Conservation (phyloP, 2,329 filamentous ascomycete species). For the Calonectria fujianensis region DNA sequence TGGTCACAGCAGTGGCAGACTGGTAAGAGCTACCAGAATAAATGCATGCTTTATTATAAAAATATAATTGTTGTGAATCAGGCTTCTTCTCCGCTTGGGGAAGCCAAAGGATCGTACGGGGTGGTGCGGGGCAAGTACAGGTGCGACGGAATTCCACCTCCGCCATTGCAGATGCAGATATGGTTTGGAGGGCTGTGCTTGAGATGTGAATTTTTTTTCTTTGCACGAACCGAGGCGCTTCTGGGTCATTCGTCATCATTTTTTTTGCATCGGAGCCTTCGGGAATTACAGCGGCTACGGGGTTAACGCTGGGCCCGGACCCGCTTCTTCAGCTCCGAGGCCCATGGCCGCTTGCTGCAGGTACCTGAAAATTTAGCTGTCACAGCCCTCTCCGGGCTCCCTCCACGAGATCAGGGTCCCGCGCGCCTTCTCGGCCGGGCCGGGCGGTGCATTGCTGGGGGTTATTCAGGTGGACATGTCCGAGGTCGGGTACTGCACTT, state of each 20-base stretch:
- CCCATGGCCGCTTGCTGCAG: background rate
- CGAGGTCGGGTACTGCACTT: background rate
- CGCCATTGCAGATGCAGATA: background rate
- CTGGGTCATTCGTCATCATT: background rate
- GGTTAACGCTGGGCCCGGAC: conserved; percentile 32
- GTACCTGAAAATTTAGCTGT: background rate
- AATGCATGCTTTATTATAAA: background rate
- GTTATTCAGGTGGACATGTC: background rate
- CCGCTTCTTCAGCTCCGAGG: conserved; percentile 47
- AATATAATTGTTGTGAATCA: background rate
- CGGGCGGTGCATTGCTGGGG: conserved; percentile 2
- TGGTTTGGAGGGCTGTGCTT: conserved; percentile 3
- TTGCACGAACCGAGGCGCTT: background rate
- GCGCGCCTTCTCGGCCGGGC: conserved; percentile 33
- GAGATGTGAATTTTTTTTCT: background rate
- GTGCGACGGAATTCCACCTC: background rate
- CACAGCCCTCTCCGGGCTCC: conserved; percentile 7
- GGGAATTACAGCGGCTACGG: conserved; percentile 35
- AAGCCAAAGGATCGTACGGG: background rate
- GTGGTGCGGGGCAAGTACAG: background rate
- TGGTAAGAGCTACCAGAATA: background rate
- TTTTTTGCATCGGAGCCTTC: conserved; percentile 41
- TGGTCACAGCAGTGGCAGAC: too few relatives aligned
- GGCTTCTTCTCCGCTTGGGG: background rate
- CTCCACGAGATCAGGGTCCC: conserved; percentile 39